Conservation (phyloP, 306 rosid genomes). For the Urtica urens region DNA sequence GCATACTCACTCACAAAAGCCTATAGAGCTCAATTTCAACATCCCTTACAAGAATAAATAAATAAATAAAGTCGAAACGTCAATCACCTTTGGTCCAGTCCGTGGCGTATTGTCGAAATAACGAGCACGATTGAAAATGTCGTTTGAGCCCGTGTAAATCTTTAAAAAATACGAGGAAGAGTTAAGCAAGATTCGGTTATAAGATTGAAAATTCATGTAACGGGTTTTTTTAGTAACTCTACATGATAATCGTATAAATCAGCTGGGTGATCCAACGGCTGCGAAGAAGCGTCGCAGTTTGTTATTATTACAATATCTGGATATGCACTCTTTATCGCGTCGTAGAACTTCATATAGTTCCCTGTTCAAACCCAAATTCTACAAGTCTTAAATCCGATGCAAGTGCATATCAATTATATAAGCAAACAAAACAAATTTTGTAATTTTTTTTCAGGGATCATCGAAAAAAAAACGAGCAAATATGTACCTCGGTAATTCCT, state of each 20-base stretch:
- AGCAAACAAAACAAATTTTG: background rate
- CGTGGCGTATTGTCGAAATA: constrained; percentile 45
- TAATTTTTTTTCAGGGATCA: background rate
- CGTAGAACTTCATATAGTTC: constrained; percentile 54
- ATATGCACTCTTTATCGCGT: constrained; percentile 54
- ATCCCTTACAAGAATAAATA: background rate
- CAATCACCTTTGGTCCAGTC: constrained; percentile 44
- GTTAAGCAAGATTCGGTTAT: no score
- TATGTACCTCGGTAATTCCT: constrained; percentile 47
- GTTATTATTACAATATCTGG: constrained; percentile 83
- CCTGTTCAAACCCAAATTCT: constrained; percentile 29
- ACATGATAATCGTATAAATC: constrained; percentile 89
- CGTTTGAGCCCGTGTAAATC: constrained; percentile 61
- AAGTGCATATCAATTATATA: background rate
- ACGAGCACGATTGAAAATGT: constrained; percentile 53
- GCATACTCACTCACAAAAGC: constrained; percentile 97
- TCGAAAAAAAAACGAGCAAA: background rate
- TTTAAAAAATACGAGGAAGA: constrained; percentile 13
- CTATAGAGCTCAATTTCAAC: constrained; percentile 27
- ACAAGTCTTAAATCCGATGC: background rate
- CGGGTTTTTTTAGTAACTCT: constrained; percentile 20
- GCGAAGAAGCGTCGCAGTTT: constrained; percentile 74
- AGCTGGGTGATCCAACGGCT: constrained; percentile 70
- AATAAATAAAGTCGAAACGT: constrained; percentile 7
- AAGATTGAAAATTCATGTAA: background rate